phyloP scores from a whole-genome alignment of 2,329 filamentous ascomycete species.

The Beauveria sp. region DNA sequence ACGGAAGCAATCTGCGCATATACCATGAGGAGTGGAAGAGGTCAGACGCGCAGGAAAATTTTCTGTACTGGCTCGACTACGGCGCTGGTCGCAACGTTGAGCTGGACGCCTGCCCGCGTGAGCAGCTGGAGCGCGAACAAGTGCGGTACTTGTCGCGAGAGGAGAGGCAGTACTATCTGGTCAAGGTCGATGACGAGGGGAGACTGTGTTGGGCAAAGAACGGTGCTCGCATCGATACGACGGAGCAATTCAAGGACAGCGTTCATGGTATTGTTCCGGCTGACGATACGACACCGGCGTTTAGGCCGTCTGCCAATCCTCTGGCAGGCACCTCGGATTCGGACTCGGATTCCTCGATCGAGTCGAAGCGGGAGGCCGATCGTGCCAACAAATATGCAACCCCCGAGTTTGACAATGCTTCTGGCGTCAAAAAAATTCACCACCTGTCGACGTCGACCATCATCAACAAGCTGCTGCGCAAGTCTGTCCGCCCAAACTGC shows the following conservation, averaged over 20 bases:
- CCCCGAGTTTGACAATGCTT: slow-evolving; percentile 52
- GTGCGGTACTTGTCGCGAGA: slow-evolving; percentile 79
- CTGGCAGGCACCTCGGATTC: slow-evolving; percentile 20
- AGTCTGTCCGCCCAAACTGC: slow-evolving; percentile 75
- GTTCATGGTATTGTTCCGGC: slow-evolving; percentile 63
- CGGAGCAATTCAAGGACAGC: slow-evolving; percentile 68
- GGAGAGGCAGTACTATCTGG: slow-evolving; percentile 74
- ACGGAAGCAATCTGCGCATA: slow-evolving; percentile 71
- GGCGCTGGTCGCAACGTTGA: slow-evolving; percentile 68
- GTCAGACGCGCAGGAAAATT: slow-evolving; percentile 71
- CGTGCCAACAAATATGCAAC: slow-evolving; percentile 59
- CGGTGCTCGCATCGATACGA: slow-evolving; percentile 68
- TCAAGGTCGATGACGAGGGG: slow-evolving; percentile 66
- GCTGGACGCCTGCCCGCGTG: slow-evolving; percentile 63
- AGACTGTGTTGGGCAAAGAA: slow-evolving; percentile 85
- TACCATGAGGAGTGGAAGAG: slow-evolving; percentile 85
- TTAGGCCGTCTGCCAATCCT: slow-evolving; percentile 21
- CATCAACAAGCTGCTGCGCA: slow-evolving; percentile 70
- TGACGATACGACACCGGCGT: slow-evolving; percentile 53
- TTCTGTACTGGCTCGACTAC: slow-evolving; percentile 88
- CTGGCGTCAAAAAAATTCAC: slow-evolving; percentile 45
- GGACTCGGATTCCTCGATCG: slow-evolving; percentile 31
- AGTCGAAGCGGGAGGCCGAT: slow-evolving; percentile 48
- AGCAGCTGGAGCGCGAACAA: slow-evolving; percentile 66
- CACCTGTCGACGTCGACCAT: slow-evolving; percentile 66